These are phyloP conservation scores for Collybia sordida DNA, from an alignment of 768 basidiomycete species.

Conservation along the genomic window DNA sequence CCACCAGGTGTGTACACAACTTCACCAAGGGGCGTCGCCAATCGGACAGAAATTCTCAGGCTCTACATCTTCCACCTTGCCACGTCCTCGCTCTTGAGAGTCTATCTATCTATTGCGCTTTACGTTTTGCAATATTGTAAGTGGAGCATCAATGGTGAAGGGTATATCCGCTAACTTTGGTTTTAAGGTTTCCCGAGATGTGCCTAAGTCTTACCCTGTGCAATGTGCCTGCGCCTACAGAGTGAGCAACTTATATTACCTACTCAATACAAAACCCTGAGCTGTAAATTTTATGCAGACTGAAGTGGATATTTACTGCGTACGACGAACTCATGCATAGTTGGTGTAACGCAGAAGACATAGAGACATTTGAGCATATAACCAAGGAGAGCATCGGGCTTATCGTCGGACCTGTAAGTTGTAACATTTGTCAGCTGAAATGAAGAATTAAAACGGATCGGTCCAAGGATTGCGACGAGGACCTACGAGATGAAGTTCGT, in stretches of 20 bases:
- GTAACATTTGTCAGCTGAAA: background rate
- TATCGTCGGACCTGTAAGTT: constrained; percentile 54
- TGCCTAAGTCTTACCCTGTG: constrained; percentile 67
- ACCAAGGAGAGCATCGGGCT: constrained; percentile 58
- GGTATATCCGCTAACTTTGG: background rate
- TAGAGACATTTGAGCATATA: constrained; percentile 67
- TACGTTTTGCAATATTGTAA: constrained; percentile 67
- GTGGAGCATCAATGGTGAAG: constrained; percentile 22
- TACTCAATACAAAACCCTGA: background rate
- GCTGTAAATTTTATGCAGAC: constrained; percentile 33
- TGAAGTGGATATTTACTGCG: constrained; percentile 58
- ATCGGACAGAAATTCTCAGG: constrained; percentile 29
- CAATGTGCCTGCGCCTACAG: constrained; percentile 65
- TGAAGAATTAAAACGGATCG: constrained; percentile 5
- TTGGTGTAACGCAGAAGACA: constrained; percentile 66
- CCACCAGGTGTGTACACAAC: constrained; percentile 42
- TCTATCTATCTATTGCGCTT: constrained; percentile 52
- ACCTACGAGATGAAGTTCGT: constrained; percentile 66
- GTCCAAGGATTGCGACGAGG: constrained; percentile 48
- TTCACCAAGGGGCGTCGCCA: background rate
- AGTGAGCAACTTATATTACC: constrained; percentile 41
- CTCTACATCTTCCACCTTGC: constrained; percentile 61
- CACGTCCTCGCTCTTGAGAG: constrained; percentile 74
- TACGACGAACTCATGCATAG: constrained; percentile 61
- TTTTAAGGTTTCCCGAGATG: constrained; percentile 66